Base-by-base conservation (phyloP, 1,284 basidiomycete species). In the Melampsora americana region DNA sequence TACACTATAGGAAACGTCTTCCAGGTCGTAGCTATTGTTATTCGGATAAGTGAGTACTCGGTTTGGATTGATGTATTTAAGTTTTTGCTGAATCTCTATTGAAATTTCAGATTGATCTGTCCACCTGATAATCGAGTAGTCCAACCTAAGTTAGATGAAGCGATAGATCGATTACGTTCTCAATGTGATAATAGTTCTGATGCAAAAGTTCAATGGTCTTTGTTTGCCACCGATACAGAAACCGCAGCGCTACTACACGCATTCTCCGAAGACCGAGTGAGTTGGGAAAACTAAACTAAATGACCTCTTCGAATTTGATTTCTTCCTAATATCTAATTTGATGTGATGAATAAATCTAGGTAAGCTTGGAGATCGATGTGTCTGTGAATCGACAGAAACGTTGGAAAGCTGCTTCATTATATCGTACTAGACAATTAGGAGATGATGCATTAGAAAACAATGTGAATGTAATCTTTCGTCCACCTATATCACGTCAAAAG, bases 21-120 rank as follows among this genome's bases (percentile, higher is more conserved):
- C 73, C 73, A 48, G 73, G 66, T 35, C 53, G 73, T n/a, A 76
- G 73, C 46, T 76, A 76, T 56, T 64, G 73, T 61, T 76, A 69
- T 42, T 50, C 73, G 5, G 73, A 69, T 44, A 76, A 76, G 73
- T 76, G 26, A 53, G 60, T 59, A 65, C 26, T n/a, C 28, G 53
- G 0, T 66, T 28, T 35, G 4, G 20, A 11, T 53, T 26, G 16
- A 26, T 9, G 39, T 11, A n/a, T 14, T 35, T 5, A 32, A 14
- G 18, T 0, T 64, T 56, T 39, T 30, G 5, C 18, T 35, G 7
- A 16, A 48, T 44, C 44, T 59, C 23, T 18, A 28, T 60, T 4
- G 3, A 26, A 18, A 32, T 23, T 42, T 56, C 50, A 76, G 73
- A 56, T 76, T 61, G 44, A 35, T 76, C 20, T 48, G 59, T 26